Percentiles rank a stretch among this genome's conserved stretches.
Evolutionary conservation across 371 early-diverging fungal species (phyloP).

Genomic region (Mortierella sp.): DNA sequence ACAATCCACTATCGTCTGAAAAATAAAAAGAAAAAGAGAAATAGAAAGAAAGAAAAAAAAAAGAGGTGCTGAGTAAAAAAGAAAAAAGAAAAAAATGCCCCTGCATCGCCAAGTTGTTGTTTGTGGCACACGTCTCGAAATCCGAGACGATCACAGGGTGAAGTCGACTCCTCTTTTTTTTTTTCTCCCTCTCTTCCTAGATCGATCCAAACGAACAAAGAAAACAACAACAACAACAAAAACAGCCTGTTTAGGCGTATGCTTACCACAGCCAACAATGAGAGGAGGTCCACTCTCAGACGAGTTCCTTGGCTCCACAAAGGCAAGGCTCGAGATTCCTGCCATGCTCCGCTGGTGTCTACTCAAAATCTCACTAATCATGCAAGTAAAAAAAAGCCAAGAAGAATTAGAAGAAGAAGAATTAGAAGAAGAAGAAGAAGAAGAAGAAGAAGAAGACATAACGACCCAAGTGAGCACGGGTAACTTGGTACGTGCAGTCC

Average conservation of each 20-base stretch:
- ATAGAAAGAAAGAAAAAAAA: neutral
- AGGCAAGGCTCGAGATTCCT: constrained; percentile 37
- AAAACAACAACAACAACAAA: constrained; percentile 2
- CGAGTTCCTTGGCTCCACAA: constrained; percentile 10
- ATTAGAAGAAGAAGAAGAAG: neutral
- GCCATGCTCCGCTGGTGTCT: constrained; percentile 39
- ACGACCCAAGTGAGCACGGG: neutral
- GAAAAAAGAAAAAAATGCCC: constrained; percentile 1
- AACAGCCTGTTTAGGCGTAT: neutral
- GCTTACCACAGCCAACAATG: constrained; percentile 42
- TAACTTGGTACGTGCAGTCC: neutral
- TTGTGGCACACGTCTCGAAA: neutral
- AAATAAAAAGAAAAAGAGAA: neutral
- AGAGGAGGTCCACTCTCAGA: constrained; percentile 16
- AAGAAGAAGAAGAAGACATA: neutral
- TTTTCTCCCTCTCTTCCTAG: neutral
- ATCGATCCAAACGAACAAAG: neutral
- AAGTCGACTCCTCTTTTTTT: too few species aligned
- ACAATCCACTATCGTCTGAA: constrained; percentile 50
- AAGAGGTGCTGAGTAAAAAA: neutral
- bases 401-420: neutral
- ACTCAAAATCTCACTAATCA: constrained; percentile 25
- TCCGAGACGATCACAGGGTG: too few species aligned
- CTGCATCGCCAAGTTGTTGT: neutral
- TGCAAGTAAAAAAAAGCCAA: neutral